Conservation (phyloP, 106 monocot species). For the Dendrobium chrysotoxum region DNA sequence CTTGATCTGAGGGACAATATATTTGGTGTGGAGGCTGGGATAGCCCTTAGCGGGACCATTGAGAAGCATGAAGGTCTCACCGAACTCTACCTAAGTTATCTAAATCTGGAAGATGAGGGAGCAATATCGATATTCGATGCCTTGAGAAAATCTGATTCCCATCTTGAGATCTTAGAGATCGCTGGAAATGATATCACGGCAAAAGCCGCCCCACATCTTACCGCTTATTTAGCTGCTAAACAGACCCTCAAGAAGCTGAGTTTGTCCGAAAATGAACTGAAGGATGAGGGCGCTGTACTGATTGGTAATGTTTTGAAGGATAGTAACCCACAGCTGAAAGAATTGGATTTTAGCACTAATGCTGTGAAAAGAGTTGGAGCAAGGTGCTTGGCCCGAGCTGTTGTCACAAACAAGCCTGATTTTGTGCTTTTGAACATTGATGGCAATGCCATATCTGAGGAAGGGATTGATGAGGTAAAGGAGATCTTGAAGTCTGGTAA, state of each 20-base stretch:
- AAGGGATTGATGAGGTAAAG: slow-evolving; percentile 91
- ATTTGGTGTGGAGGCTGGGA: slow-evolving; percentile 74
- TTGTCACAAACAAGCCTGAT: slow-evolving; percentile 40
- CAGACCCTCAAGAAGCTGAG: slow-evolving; percentile 49
- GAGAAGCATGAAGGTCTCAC: slow-evolving; percentile 38
- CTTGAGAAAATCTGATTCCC: slow-evolving; percentile 32
- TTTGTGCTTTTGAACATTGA: slow-evolving; percentile 73
- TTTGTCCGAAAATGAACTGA: slow-evolving; percentile 79
- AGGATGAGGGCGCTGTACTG: slow-evolving; percentile 68
- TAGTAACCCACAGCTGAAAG: slow-evolving; percentile 40
- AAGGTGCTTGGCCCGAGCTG: slow-evolving; percentile 54
- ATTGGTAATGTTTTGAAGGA: slow-evolving; percentile 53
- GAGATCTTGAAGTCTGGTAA: slow-evolving; percentile 51
- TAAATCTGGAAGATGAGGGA: slow-evolving; percentile 81
- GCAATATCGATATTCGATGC: slow-evolving; percentile 44
- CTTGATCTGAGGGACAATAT: slow-evolving; percentile 81
- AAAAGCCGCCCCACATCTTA: slow-evolving; percentile 33
- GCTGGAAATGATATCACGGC: slow-evolving; percentile 76
- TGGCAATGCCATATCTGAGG: slow-evolving; percentile 78
- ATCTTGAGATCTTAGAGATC: slow-evolving; percentile 63
- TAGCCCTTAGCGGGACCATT: slow-evolving; percentile 49
- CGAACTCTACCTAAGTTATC: slow-evolving; percentile 73
- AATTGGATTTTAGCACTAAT: slow-evolving; percentile 77
- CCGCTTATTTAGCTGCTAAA: slow-evolving; percentile 31
- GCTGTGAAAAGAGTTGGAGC: slow-evolving; percentile 71